A percentile compares a stretch with the other conserved stretches of the same genome.
phyloP scores from a whole-genome alignment of 306 rosid species.

The Mimosa bimucronata region DNA sequence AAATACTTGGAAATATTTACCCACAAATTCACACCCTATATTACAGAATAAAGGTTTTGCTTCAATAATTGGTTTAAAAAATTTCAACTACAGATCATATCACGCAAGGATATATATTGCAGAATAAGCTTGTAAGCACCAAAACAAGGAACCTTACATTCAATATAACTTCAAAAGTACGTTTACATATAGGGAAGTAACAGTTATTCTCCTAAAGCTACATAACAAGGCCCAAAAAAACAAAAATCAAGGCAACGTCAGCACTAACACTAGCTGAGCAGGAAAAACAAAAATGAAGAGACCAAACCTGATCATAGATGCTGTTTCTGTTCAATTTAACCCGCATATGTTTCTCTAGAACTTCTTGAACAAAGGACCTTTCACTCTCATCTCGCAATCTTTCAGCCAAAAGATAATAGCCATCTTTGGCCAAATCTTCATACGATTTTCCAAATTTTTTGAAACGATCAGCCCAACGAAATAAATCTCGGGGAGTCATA shows the following conservation, averaged over 20 bases:
- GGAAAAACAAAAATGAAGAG: constrained; percentile 13
- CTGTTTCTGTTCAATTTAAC: constrained; percentile 49
- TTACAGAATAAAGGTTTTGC: not conserved
- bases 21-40: not conserved
- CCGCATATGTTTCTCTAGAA: constrained; percentile 59
- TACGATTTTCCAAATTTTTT: constrained; percentile 59
- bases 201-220: constrained; percentile 1
- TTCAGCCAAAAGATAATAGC: constrained; percentile 95
- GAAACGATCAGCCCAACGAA: constrained; percentile 95
- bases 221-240: not conserved
- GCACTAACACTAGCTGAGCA: not conserved
- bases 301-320: constrained; percentile 69
- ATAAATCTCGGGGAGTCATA: constrained; percentile 92
- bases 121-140: not conserved
- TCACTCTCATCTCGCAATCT: constrained; percentile 74
- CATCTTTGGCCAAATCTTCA: constrained; percentile 87
- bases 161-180: not conserved
- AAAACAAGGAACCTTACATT: constrained; percentile 7
- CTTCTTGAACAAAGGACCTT: constrained; percentile 64
- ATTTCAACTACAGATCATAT: constrained; percentile 1
- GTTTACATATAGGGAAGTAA: constrained; percentile 9
- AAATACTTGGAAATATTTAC: constrained; percentile 17
- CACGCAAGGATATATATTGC: not conserved
- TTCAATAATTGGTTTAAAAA: not conserved
- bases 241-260: not conserved